Evolutionary conservation across 164 flowering plant genomes (phyloP).

Genomic region (Vitis labrusca): DNA sequence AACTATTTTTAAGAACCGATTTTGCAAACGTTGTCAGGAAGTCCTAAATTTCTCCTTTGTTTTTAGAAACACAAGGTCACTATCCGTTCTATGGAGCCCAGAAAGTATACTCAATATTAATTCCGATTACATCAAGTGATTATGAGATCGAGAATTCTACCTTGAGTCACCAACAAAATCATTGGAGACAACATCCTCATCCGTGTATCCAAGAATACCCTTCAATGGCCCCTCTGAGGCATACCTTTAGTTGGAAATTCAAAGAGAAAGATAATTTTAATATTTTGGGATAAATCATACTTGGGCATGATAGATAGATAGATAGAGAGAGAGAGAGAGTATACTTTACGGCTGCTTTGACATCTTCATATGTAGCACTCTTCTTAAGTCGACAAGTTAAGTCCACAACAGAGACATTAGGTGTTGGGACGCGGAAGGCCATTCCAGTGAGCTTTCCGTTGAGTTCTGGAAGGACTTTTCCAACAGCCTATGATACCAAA

Average conservation of each 20-base stretch:
- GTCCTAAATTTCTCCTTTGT: too few species aligned
- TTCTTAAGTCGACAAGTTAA: conserved; percentile 91
- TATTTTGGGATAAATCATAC: too few species aligned
- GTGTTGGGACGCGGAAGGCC: conserved; percentile 98
- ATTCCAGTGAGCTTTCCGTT: conserved; percentile 98
- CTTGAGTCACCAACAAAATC: conserved; percentile 95
- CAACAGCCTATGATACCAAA: conserved; percentile 68
- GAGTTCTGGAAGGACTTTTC: conserved; percentile 95
- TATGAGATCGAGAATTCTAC: conserved; percentile 25
- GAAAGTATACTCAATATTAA: too few species aligned
- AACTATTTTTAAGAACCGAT: too few species aligned
- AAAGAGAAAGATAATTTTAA: not conserved
- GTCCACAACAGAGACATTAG: conserved; percentile 98
- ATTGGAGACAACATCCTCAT: conserved; percentile 96
- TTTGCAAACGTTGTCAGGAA: too few species aligned
- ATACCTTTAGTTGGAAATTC: conserved; percentile 38
- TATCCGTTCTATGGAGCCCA: too few species aligned
- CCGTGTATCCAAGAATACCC: conserved; percentile 97
- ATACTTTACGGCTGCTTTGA: conserved; percentile 92
- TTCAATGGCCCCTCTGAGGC: conserved; percentile 82
- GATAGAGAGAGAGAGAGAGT: conserved; percentile 2
- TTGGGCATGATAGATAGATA: not conserved
- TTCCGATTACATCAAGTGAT: too few species aligned
- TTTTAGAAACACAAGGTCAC: too few species aligned
- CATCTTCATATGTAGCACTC: conserved; percentile 88